phyloP scores from a whole-genome alignment of 768 basidiomycete species.

The Kwoniella sp. region DNA sequence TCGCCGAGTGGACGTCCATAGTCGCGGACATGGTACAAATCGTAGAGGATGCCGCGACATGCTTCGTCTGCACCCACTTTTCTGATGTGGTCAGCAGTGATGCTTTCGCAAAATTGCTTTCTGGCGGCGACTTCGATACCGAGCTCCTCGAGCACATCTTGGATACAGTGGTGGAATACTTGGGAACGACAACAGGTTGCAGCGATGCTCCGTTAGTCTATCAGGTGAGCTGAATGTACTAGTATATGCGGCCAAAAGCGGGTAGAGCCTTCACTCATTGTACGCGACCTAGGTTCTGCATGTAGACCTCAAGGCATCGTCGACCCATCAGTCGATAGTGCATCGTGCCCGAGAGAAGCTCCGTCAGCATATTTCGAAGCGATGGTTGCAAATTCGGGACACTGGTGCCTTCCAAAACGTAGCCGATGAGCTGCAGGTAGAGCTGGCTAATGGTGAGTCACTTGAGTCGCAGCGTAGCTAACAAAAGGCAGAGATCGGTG shows the following conservation, averaged over 20 bases:
- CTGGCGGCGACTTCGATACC: slow-evolving; percentile 67
- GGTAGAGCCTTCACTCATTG: too few species aligned
- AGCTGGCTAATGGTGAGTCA: slow-evolving; percentile 75
- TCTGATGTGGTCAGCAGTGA: slow-evolving; percentile 68
- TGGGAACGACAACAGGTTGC: slow-evolving; percentile 66
- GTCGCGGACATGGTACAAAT: slow-evolving; percentile 69
- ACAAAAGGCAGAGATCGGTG: slow-evolving; percentile 69
- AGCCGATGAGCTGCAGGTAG: slow-evolving; percentile 85
- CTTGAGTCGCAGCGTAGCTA: slow-evolving; percentile 11
- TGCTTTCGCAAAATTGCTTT: slow-evolving; percentile 77
- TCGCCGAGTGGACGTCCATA: slow-evolving; percentile 64
- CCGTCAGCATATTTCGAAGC: slow-evolving; percentile 71
- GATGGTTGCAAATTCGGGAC: slow-evolving; percentile 74
- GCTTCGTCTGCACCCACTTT: slow-evolving; percentile 65
- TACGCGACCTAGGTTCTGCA: too few species aligned
- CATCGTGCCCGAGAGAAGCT: slow-evolving; percentile 65
- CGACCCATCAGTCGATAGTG: slow-evolving; percentile 57
- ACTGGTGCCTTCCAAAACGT: slow-evolving; percentile 78
- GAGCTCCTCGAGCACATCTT: slow-evolving; percentile 79
- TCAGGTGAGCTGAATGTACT: slow-evolving; percentile 62
- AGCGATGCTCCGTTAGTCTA: slow-evolving; percentile 64
- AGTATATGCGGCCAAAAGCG: slow-evolving; percentile 43
- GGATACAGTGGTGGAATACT: slow-evolving; percentile 65
- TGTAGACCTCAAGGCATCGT: slow-evolving; percentile 63
- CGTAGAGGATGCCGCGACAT: slow-evolving; percentile 67